These are phyloP conservation scores for Penicillium corylophilum DNA, from an alignment of 2,329 filamentous ascomycete genomes.

Conservation along the genomic window DNA sequence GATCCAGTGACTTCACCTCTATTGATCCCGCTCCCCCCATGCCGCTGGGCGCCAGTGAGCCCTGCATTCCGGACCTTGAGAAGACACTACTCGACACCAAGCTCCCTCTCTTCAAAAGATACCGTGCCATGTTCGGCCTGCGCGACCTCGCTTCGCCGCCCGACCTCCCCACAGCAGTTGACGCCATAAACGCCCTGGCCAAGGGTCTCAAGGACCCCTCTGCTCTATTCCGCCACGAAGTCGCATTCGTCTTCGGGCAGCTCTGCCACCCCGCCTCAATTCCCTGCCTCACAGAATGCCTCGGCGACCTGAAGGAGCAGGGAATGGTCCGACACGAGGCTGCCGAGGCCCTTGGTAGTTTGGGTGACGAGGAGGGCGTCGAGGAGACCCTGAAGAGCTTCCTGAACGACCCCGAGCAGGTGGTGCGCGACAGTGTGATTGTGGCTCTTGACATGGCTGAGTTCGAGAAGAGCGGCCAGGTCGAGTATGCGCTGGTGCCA, in stretches of 20 bases:
- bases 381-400: conserved; percentile 81
- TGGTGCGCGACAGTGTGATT: conserved; percentile 90
- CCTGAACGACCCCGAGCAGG: conserved; percentile 84
- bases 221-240: conserved; percentile 93
- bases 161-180: conserved; percentile 81
- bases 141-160: conserved; percentile 93
- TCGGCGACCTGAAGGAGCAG: conserved; percentile 77
- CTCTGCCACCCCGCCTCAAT: conserved; percentile 96
- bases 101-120: conserved; percentile 82
- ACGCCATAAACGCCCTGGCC: conserved; percentile 82
- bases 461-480: conserved; percentile 83
- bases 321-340: conserved; percentile 99
- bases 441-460: conserved; percentile 98
- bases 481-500: conserved; percentile 90
- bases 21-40: conserved; percentile 92
- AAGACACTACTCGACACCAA: conserved; percentile 74
- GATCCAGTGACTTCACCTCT: conserved; percentile 81
- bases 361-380: conserved; percentile 91
- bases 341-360: conserved; percentile 88
- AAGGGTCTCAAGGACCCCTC: conserved; percentile 82
- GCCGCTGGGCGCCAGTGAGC: conserved; percentile 62
- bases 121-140: conserved; percentile 96
- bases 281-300: conserved; percentile 74
- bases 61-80: conserved; percentile 71
- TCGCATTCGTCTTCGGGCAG: conserved; percentile 97